These are phyloP conservation scores for Neurospora tetraspora DNA, from an alignment of 495 filamentous ascomycete species.

Conservation along the genomic window DNA sequence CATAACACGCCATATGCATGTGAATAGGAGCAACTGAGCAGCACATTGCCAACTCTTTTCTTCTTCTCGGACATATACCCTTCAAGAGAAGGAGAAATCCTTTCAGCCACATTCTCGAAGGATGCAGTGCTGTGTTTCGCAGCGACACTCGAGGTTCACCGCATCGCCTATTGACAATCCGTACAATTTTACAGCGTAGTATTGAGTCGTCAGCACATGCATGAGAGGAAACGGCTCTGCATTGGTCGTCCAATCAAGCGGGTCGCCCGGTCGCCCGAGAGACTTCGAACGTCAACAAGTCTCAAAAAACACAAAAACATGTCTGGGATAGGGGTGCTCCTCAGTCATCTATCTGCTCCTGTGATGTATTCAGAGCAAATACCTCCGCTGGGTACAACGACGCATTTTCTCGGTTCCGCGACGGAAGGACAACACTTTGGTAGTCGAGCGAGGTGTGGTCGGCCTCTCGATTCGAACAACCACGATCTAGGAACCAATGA, in stretches of 20 bases:
- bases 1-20: background rate
- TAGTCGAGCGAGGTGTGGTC: background rate
- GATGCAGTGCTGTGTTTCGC: background rate
- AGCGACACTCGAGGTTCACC: background rate
- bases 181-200: constrained; percentile 9
- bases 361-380: background rate
- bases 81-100: background rate
- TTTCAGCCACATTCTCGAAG: background rate
- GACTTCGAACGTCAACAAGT: background rate
- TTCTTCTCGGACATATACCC: background rate
- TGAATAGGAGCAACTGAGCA: background rate
- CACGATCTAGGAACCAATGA: background rate
- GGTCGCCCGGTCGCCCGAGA: background rate
- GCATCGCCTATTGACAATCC: background rate
- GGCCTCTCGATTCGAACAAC: background rate
- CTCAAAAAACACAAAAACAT: background rate
- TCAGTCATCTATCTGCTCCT: background rate
- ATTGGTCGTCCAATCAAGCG: constrained; percentile 9
- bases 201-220: constrained; percentile 14
- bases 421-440: background rate
- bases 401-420: background rate
- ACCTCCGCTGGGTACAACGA: background rate
- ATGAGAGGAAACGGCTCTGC: constrained; percentile 13
- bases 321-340: background rate
- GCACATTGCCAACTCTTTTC: background rate